phyloP scores from a whole-genome alignment of 2,329 filamentous ascomycete genomes.

The Mycogone perniciosa region DNA sequence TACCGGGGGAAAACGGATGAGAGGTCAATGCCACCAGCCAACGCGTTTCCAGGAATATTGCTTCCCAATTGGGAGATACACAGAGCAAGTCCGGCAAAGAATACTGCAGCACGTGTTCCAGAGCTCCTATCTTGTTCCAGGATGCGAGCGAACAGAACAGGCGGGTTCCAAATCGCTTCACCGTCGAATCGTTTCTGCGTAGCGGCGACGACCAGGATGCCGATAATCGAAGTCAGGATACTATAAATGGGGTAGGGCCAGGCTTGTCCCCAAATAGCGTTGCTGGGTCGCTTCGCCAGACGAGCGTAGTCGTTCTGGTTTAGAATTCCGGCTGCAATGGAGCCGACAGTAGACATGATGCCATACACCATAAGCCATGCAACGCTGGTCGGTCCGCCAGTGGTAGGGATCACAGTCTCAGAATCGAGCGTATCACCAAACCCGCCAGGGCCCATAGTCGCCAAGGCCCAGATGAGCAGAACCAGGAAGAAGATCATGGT shows the following conservation, averaged over 20 bases:
- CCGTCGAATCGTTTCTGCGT: constrained; percentile 32
- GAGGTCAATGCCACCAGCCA: constrained; percentile 35
- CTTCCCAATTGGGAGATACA: constrained; percentile 32
- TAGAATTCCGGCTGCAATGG: constrained; percentile 33
- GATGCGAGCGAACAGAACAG: constrained; percentile 28
- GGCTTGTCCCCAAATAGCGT: constrained; percentile 31
- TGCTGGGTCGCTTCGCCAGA: constrained; percentile 24
- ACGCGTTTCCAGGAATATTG: constrained; percentile 32
- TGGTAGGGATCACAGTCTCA: constrained; percentile 17
- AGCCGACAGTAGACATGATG: constrained; percentile 31
- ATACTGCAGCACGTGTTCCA: constrained; percentile 30
- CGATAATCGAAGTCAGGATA: constrained; percentile 30
- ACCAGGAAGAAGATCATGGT: constrained; percentile 36
- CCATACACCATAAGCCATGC: constrained; percentile 33
- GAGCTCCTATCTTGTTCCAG: constrained; percentile 25
- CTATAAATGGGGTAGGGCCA: constrained; percentile 31
- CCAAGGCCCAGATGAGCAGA: constrained; percentile 38
- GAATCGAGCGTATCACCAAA: constrained; percentile 31
- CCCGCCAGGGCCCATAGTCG: constrained; percentile 35
- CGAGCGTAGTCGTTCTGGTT: constrained; percentile 36
- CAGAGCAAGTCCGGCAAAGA: constrained; percentile 33
- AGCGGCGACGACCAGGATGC: constrained; percentile 35
- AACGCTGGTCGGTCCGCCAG: constrained; percentile 25
- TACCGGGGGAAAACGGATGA: constrained; percentile 31
- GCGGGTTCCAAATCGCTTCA: constrained; percentile 33